Percentiles rank a stretch among this genome's conserved stretches.
phyloP scores from a whole-genome alignment of 148 eudicot genomes.

The Camellia granthamiana region DNA sequence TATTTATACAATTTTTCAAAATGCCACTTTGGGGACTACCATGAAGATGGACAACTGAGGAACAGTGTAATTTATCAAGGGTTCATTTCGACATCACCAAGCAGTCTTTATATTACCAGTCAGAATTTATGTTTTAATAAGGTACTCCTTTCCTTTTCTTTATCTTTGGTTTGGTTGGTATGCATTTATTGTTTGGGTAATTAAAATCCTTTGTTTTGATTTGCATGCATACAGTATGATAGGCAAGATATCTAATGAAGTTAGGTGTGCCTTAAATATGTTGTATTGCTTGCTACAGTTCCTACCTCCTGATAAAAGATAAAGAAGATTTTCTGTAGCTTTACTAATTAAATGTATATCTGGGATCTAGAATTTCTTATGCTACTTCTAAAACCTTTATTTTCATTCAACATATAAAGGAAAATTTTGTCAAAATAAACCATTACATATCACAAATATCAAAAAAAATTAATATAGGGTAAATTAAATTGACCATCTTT shows the following conservation, averaged over 20 bases:
- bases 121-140: background rate
- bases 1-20: background rate
- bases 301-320: background rate
- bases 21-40: background rate
- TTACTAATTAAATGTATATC: background rate
- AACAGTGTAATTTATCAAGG: background rate
- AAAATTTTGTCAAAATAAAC: too few relatives aligned
- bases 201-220: background rate
- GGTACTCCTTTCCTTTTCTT: conserved; percentile 2
- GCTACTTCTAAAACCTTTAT: too few relatives aligned
- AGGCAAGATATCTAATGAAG: background rate
- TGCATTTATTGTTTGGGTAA: conserved; percentile 8
- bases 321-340: background rate
- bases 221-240: background rate
- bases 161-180: background rate
- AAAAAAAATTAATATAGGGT: too few relatives aligned
- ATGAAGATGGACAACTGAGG: background rate
- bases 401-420: too few relatives aligned
- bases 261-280: background rate
- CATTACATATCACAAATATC: too few relatives aligned
- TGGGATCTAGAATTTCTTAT: too few relatives aligned
- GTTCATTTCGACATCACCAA: background rate
- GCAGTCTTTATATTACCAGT: background rate
- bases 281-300: background rate
- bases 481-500: too few relatives aligned